Percentiles rank a stretch among this genome's conserved stretches.
These are phyloP conservation scores for Plasmodium gonderi DNA, from an alignment of 169 alveolate species.

Conservation along the genomic window DNA sequence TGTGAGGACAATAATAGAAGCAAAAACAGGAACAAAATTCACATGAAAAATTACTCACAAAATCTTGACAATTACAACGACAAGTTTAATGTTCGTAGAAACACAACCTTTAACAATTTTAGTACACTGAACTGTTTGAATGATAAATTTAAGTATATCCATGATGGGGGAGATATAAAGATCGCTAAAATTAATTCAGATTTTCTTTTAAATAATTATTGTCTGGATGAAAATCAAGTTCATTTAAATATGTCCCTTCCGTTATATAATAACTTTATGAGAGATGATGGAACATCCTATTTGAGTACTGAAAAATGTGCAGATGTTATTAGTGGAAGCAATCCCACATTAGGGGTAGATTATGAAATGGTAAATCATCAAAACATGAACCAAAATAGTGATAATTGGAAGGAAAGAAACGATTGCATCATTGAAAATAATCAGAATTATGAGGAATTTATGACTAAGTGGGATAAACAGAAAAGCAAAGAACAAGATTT, in stretches of 20 bases:
- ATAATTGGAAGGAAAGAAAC: background rate
- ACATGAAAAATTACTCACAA: background rate
- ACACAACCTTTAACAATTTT: background rate
- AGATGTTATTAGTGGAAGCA: background rate
- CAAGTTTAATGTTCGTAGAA: background rate
- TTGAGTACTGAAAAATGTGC: background rate
- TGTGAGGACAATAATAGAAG: background rate
- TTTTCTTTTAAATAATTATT: constrained; percentile 10
- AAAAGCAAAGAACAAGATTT: background rate
- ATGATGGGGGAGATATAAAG: background rate
- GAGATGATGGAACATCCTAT: background rate
- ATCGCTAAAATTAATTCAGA: background rate
- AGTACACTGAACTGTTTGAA: background rate
- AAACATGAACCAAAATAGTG: background rate
- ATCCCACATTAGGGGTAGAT: no score
- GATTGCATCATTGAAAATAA: background rate
- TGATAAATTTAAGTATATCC: constrained; percentile 2
- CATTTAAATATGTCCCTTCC: background rate
- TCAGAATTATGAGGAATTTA: background rate
- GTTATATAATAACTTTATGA: background rate
- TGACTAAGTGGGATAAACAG: background rate
- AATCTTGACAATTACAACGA: background rate
- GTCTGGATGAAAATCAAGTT: background rate
- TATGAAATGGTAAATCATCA: background rate
- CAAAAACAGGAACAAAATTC: background rate